Conservation (phyloP, 1,284 basidiomycete species). For the Ustilago xerochloae region DNA sequence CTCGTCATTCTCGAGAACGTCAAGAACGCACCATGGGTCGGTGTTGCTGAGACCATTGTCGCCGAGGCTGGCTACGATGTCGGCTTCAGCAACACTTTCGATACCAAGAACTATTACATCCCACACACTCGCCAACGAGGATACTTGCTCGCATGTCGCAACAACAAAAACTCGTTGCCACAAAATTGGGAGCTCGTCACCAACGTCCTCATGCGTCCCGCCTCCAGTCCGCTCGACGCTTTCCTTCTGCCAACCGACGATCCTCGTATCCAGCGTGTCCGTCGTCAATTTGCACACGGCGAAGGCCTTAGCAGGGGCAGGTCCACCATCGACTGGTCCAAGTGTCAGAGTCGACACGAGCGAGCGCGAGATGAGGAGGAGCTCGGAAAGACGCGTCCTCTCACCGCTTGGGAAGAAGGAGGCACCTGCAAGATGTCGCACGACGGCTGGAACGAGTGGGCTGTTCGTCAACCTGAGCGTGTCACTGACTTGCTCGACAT, state of each 20-base stretch:
- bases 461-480: slow-evolving; percentile 86
- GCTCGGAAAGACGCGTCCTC: slow-evolving; percentile 83
- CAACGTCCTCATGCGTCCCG: slow-evolving; percentile 79
- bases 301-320: slow-evolving; percentile 59
- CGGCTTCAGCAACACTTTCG: slow-evolving; percentile 74
- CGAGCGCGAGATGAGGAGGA: slow-evolving; percentile 84
- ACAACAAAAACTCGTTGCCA: slow-evolving; percentile 50
- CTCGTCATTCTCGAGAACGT: slow-evolving; percentile 95
- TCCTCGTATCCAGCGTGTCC: slow-evolving; percentile 86
- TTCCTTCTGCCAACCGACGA: slow-evolving; percentile 92
- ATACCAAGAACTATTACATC: slow-evolving; percentile 93
- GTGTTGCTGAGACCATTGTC: slow-evolving; percentile 79
- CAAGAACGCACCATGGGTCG: slow-evolving; percentile 86
- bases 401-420: slow-evolving; percentile 95
- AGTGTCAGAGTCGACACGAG: slow-evolving; percentile 91
- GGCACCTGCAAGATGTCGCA: slow-evolving; percentile 88
- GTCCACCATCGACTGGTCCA: slow-evolving; percentile 79
- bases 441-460: slow-evolving; percentile 95
- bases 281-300: slow-evolving; percentile 72
- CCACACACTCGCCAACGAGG: slow-evolving; percentile 77
- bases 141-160: slow-evolving; percentile 52
- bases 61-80: slow-evolving; percentile 82
- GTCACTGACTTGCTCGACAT: slow-evolving; percentile 96
- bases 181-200: slow-evolving; percentile 79
- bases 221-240: slow-evolving; percentile 87